phyloP scores from a whole-genome alignment of 2,329 filamentous ascomycete species.

The Colletotrichum sp. region DNA sequence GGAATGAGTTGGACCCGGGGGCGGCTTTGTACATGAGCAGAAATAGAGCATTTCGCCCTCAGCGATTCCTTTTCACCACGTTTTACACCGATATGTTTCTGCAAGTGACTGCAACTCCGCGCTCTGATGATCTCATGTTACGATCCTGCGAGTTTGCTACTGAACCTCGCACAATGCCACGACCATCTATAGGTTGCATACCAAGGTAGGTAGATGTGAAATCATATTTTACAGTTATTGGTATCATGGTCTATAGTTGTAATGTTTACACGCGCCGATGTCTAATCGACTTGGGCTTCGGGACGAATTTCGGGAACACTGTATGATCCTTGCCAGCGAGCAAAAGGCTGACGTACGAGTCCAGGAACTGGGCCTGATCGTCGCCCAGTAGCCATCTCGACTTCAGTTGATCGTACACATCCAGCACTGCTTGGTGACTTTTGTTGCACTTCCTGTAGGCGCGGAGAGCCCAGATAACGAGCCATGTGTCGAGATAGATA shows the following conservation, averaged over 20 bases:
- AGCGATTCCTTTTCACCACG: background rate
- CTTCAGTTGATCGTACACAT: constrained; percentile 58
- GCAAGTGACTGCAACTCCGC: background rate
- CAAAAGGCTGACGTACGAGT: constrained; percentile 49
- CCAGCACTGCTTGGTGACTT: constrained; percentile 54
- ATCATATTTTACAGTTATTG: constrained; percentile 4
- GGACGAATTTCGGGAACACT: background rate
- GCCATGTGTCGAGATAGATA: constrained; percentile 63
- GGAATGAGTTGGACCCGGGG: constrained; percentile 25
- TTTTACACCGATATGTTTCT: background rate
- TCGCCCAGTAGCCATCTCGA: constrained; percentile 50
- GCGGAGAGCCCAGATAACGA: constrained; percentile 64
- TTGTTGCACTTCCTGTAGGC: constrained; percentile 67
- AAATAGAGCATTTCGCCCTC: constrained; percentile 35
- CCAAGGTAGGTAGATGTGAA: background rate
- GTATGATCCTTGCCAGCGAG: constrained; percentile 34
- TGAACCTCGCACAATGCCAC: background rate
- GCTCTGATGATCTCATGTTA: background rate
- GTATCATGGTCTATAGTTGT: constrained; percentile 16
- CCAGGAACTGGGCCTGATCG: constrained; percentile 50
- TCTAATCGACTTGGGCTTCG: background rate
- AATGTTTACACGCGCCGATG: background rate
- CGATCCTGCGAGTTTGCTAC: background rate
- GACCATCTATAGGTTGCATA: background rate
- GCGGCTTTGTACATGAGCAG: constrained; percentile 34